phyloP scores from a whole-genome alignment of 371 early-diverging fungal genomes.

The Parasitella parasitica region DNA sequence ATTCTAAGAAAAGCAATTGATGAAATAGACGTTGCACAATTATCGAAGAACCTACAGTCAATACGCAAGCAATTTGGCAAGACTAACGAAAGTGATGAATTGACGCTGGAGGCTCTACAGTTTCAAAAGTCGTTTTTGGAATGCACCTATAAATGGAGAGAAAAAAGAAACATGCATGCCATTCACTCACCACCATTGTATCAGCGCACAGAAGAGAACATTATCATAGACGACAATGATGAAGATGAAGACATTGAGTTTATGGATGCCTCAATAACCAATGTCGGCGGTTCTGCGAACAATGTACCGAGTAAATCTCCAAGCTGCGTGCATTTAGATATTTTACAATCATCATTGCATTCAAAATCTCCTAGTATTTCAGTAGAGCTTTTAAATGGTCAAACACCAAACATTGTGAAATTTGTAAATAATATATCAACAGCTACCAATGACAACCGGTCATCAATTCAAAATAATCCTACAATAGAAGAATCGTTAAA shows the following conservation, averaged over 20 bases:
- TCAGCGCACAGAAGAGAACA: not conserved
- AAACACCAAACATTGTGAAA: not conserved
- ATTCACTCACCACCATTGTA: not conserved
- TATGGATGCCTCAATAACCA: not conserved
- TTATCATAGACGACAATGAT: slow-evolving; percentile 5
- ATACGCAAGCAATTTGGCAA: slow-evolving; percentile 49
- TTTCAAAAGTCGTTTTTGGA: slow-evolving; percentile 48
- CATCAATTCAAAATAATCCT: not conserved
- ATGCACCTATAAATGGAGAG: slow-evolving; percentile 29
- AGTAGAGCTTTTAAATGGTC: not conserved
- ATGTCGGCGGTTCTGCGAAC: not conserved
- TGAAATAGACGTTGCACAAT: slow-evolving; percentile 29
- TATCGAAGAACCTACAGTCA: slow-evolving; percentile 26
- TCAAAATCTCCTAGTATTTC: not conserved
- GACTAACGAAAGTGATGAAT: slow-evolving; percentile 42
- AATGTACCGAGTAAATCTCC: not conserved
- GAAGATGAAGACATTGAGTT: slow-evolving; percentile 25
- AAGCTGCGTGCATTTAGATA: slow-evolving; percentile 1
- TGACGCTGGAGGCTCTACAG: slow-evolving; percentile 34
- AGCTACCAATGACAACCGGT: not conserved
- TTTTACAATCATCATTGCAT: not conserved
- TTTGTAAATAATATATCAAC: not conserved
- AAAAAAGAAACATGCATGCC: not conserved
- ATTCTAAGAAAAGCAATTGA: slow-evolving; percentile 44
- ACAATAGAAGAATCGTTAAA: not conserved